Percentiles rank a stretch among this genome's conserved stretches.
phyloP scores from a whole-genome alignment of 495 filamentous ascomycete genomes.

The Peziza echinospora region DNA sequence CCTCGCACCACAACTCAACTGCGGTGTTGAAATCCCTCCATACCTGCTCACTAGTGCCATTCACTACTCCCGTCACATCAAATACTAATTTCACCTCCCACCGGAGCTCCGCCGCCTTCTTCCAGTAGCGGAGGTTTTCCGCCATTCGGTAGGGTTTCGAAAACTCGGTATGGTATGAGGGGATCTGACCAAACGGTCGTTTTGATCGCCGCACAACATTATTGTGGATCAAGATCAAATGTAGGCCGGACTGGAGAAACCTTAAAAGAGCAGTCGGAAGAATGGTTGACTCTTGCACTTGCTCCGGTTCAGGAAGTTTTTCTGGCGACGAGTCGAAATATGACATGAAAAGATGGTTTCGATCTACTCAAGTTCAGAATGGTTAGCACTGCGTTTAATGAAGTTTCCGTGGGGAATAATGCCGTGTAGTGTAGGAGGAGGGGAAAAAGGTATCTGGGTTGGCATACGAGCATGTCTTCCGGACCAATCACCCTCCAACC shows the following conservation, averaged over 20 bases:
- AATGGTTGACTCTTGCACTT: constrained; percentile 29
- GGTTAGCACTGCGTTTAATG: not conserved
- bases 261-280: constrained; percentile 58
- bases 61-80: constrained; percentile 69
- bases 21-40: constrained; percentile 15
- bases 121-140: constrained; percentile 87
- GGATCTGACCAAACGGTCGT: constrained; percentile 77
- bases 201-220: constrained; percentile 63
- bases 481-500: constrained; percentile 64
- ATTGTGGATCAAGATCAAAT: constrained; percentile 75
- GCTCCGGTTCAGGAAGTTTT: constrained; percentile 47
- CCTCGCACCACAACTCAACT: constrained; percentile 14
- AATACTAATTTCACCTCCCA: constrained; percentile 78
- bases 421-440: not conserved
- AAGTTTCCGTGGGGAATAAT: not conserved
- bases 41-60: constrained; percentile 22
- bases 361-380: constrained; percentile 25
- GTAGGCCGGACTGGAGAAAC: constrained; percentile 51
- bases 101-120: constrained; percentile 81
- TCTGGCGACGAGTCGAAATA: constrained; percentile 43
- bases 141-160: constrained; percentile 82
- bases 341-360: constrained; percentile 43
- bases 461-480: constrained; percentile 29
- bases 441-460: not conserved
- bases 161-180: constrained; percentile 65